A percentile compares a stretch with the other conserved stretches of the same genome.
phyloP scores from a whole-genome alignment of 2,329 filamentous ascomycete genomes.

The Cercospora brassicicola region DNA sequence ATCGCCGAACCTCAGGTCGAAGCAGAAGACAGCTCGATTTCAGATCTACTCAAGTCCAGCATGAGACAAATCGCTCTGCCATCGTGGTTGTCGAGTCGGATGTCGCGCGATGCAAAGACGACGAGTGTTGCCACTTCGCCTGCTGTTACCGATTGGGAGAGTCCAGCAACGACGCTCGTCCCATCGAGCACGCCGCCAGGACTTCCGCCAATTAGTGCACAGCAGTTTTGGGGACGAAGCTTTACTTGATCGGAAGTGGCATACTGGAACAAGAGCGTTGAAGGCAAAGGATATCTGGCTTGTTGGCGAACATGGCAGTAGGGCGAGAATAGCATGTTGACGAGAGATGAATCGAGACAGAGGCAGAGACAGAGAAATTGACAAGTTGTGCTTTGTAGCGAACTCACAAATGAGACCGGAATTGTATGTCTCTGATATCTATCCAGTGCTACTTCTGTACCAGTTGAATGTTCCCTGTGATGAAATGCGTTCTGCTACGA shows the following conservation, averaged over 20 bases:
- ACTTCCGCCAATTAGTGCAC: background rate
- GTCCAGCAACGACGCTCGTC: background rate
- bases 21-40: background rate
- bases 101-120: background rate
- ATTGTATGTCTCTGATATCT: background rate
- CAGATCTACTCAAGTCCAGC: background rate
- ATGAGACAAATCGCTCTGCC: conserved; percentile 1
- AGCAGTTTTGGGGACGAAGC: background rate
- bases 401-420: background rate
- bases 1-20: background rate
- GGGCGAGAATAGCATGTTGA: background rate
- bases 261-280: background rate
- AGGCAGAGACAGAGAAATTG: no score
- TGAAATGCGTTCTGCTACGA: background rate
- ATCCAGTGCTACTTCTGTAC: background rate
- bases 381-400: no score
- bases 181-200: background rate
- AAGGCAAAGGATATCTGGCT: background rate
- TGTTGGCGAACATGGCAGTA: no score
- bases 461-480: background rate
- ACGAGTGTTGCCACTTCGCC: background rate
- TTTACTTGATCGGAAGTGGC: background rate
- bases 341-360: no score
- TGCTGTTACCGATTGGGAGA: background rate
- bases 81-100: conserved; percentile 6